Percentiles rank a stretch among this genome's conserved stretches.
Evolutionary conservation across 192 early-diverging fungal genomes (phyloP).

Genomic region (Anaeromyces robustus): DNA sequence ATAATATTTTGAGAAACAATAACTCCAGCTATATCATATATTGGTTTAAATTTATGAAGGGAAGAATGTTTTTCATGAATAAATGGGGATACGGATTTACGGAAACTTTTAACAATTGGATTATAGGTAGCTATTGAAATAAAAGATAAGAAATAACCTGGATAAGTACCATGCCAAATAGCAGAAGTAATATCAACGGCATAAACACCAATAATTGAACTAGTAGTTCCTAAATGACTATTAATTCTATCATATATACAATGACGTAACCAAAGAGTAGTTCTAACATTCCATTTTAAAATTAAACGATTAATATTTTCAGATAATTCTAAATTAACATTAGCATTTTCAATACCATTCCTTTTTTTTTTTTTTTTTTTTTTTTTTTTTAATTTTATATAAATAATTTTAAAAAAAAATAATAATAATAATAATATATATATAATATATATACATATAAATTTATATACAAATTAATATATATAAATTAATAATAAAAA

Average conservation of each 20-base stretch:
- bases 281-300: constrained; percentile 84
- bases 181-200: constrained; percentile 43
- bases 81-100: not conserved
- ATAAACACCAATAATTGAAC: constrained; percentile 62
- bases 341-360: constrained; percentile 8
- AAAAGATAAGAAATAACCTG: constrained; percentile 39
- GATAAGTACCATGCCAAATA: constrained; percentile 92
- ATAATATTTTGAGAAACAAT: not conserved
- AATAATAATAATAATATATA: not conserved
- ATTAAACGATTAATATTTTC: constrained; percentile 55
- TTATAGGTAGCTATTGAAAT: not conserved
- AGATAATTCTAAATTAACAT: constrained; percentile 58
- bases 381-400: not conserved
- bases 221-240: constrained; percentile 27
- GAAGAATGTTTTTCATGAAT: not conserved
- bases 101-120: not conserved
- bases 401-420: not conserved
- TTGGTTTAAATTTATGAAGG: not conserved
- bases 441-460: too few relatives aligned
- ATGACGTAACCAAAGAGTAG: constrained; percentile 53
- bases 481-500: too few relatives aligned
- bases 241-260: constrained; percentile 5
- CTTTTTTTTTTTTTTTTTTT: not conserved
- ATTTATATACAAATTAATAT: too few relatives aligned
- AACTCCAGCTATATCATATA: not conserved